Percentiles rank a stretch among this genome's conserved stretches.
phyloP scores from a whole-genome alignment of 1,284 basidiomycete species.

The Trichosporon ovoides region DNA sequence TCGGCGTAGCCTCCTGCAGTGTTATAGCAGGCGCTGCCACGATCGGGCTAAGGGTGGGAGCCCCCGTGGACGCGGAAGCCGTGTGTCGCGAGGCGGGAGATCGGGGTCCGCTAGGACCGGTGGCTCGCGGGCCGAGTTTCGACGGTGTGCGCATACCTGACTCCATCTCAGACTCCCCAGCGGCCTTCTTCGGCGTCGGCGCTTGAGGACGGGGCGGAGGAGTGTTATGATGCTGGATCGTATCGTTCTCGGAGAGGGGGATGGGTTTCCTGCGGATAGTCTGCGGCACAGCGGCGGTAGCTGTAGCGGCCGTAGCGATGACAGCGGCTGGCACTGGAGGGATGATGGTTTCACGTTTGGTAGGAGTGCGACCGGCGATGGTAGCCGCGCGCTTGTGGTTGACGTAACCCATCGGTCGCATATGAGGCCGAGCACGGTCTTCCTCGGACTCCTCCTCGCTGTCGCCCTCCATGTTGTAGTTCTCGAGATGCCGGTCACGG shows the following conservation, averaged over 20 bases:
- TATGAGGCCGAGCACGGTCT: constrained; percentile 17
- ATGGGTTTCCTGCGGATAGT: constrained; percentile 18
- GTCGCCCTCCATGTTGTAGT: constrained; percentile 56
- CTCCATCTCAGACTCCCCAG: constrained; percentile 23
- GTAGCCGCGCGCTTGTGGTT: neutral
- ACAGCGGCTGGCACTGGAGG: neutral
- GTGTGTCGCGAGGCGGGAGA: constrained; percentile 28
- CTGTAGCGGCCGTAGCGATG: neutral
- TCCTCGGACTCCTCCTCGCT: constrained; percentile 28
- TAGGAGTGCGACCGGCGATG: neutral
- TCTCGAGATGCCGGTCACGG: constrained; percentile 62
- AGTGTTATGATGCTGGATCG: constrained; percentile 29
- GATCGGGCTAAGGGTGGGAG: constrained; percentile 14
- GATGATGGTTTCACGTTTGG: neutral
- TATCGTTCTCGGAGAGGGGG: constrained; percentile 41
- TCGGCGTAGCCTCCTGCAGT: constrained; percentile 51
- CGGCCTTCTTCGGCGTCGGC: constrained; percentile 48
- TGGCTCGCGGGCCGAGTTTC: constrained; percentile 27
- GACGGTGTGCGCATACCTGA: constrained; percentile 23
- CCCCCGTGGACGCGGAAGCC: neutral
- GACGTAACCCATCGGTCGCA: constrained; percentile 11
- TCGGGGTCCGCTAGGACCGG: constrained; percentile 32
- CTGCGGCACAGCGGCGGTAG: constrained; percentile 19
- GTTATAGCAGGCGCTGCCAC: constrained; percentile 44
- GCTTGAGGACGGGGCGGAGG: constrained; percentile 41